These are phyloP conservation scores for Helichrysum umbraculigerum DNA, from an alignment of 129 eudicot genomes.

Conservation along the genomic window DNA sequence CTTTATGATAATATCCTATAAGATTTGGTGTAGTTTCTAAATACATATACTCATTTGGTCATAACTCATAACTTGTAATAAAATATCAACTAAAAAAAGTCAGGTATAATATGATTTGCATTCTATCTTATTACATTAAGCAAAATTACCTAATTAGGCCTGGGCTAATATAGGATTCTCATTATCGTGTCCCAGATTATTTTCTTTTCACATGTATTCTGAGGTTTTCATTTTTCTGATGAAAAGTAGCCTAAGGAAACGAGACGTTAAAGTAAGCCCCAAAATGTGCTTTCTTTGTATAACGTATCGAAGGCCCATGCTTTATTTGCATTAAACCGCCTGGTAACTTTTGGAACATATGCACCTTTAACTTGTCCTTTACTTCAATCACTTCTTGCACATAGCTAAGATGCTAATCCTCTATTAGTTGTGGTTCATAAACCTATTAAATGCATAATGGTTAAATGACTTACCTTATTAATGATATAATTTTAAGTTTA, in stretches of 20 bases:
- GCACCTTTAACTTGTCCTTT: neutral
- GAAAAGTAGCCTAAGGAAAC: neutral
- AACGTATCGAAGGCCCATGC: neutral
- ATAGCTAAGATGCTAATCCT: neutral
- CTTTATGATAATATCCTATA: neutral
- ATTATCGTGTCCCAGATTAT: neutral
- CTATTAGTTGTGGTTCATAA: conserved; percentile 9
- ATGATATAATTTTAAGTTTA: neutral
- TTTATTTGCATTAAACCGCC: neutral
- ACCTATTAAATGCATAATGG: neutral
- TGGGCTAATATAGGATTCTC: neutral
- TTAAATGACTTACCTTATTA: neutral
- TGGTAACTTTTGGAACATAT: conserved; percentile 5
- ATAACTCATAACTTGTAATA: neutral
- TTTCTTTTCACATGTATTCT: neutral
- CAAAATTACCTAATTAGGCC: neutral
- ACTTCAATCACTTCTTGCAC: neutral
- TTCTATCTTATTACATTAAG: neutral
- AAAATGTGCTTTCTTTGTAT: conserved; percentile 1
- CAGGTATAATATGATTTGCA: neutral
- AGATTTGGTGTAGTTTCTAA: neutral
- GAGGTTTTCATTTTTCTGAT: neutral
- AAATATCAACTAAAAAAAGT: neutral
- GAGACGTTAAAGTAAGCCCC: neutral
- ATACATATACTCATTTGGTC: neutral